Evolutionary conservation across 2,329 filamentous ascomycete genomes (phyloP), one percentile per base, ranked within the genome.

Genomic region (Acrocalymma vagum): DNA sequence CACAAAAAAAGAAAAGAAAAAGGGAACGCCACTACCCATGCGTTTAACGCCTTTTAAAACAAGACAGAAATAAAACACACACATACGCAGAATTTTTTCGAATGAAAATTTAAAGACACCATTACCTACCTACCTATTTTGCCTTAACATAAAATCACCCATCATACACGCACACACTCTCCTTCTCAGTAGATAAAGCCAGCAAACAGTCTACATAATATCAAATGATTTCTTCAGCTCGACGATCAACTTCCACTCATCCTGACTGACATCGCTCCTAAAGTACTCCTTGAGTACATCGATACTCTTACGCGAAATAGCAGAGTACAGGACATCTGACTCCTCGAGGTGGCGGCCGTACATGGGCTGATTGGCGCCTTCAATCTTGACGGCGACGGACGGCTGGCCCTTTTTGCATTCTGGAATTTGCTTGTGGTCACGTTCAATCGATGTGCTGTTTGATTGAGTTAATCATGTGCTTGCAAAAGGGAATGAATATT

Each of bases 311-410:
- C 94, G 83, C 28, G 88, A 94, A 61, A 99, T 90, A 45, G 88
- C 79, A 53, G 87, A 93, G 81, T 96, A 97, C 10, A 99, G 79
- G 2, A 76, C 80, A 69, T 99, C 94, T 51, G 84, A 83, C 71
- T 99, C 93, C 72, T 99, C 94, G 34, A 99, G 82, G 51, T 99
- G 94, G 47, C 94, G 88, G 43, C 94, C 94, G 67, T 99, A 99
- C 44, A 87, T 83, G 11, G 94, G 95, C 77, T 99, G 94, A 69
- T 93, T 90, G 43, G 86, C 76, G 38, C 91, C 93, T 76, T 99
- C 95, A 62, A 99, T 95, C 80, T 99, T 99, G 77, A 99, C 80
- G 14, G 94, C 94, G 8, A 99, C 95, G 1, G 91, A 95, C n/a
- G 95, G 94, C 66, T 95, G 89, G 36, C 93, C 93, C 76, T 91